A percentile compares a stretch with the other conserved stretches of the same genome.
These are phyloP conservation scores for Arthroderma sp. DNA, from an alignment of 2,329 filamentous ascomycete species.

Conservation along the genomic window DNA sequence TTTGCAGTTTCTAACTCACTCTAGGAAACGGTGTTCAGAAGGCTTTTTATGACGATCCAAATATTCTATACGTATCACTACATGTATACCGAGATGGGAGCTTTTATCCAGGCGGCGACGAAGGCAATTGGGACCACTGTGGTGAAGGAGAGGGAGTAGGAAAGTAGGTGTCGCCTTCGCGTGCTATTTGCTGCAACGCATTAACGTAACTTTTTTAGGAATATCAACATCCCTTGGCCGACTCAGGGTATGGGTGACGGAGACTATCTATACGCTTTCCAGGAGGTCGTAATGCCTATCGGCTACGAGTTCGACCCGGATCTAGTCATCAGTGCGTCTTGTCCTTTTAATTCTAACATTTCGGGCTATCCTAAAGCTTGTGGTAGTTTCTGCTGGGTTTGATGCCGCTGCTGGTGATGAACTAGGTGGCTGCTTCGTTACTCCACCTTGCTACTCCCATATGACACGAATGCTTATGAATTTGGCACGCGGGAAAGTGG, in stretches of 20 bases:
- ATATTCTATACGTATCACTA: constrained; percentile 87
- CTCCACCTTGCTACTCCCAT: constrained; percentile 82
- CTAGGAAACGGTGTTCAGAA: constrained; percentile 89
- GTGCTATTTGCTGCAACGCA: not conserved
- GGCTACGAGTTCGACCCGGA: constrained; percentile 88
- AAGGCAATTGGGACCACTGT: constrained; percentile 48
- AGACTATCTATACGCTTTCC: constrained; percentile 93
- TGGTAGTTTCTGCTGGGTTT: constrained; percentile 73
- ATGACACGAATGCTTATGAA: constrained; percentile 99
- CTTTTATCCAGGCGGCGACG: constrained; percentile 63
- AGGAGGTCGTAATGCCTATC: constrained; percentile 92
- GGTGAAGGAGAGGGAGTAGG: constrained; percentile 46
- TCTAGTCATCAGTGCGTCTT: constrained; percentile 55
- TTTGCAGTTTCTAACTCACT: constrained; percentile 13
- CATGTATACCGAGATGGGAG: constrained; percentile 73
- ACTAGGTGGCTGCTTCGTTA: constrained; percentile 83
- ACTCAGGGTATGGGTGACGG: constrained; percentile 76
- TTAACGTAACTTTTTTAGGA: constrained; percentile 25
- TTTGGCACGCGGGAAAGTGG: constrained; percentile 74
- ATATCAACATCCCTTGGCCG: constrained; percentile 58
- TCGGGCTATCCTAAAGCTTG: not conserved
- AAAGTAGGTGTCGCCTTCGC: constrained; percentile 26
- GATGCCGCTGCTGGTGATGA: constrained; percentile 90
- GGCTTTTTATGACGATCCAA: constrained; percentile 88
- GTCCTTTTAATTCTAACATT: not conserved